These are phyloP conservation scores for Fonsecaea erecta DNA, from an alignment of 2,329 filamentous ascomycete species.

Conservation along the genomic window DNA sequence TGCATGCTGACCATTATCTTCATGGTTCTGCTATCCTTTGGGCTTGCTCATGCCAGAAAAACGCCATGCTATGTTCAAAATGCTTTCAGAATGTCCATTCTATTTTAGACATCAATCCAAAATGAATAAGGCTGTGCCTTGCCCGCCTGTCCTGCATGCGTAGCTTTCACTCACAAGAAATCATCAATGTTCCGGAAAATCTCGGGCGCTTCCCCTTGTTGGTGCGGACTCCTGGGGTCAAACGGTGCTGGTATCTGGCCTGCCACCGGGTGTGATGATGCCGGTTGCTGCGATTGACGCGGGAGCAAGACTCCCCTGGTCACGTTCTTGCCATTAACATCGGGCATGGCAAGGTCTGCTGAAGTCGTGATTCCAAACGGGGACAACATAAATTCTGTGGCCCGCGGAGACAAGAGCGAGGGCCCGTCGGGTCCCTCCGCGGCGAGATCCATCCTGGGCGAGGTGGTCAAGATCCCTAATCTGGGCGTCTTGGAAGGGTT, in stretches of 20 bases:
- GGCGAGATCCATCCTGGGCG: constrained; percentile 46
- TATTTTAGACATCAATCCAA: constrained; percentile 30
- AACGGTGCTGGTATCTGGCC: constrained; percentile 19
- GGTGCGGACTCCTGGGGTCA: constrained; percentile 39
- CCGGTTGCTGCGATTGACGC: constrained; percentile 14
- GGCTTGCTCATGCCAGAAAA: constrained; percentile 20
- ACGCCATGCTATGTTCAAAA: constrained; percentile 34
- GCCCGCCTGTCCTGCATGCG: constrained; percentile 13
- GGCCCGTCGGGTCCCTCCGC: constrained; percentile 46
- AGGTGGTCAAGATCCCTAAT: constrained; percentile 31
- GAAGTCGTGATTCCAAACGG: constrained; percentile 44
- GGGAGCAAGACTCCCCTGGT: constrained; percentile 19
- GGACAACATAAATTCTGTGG: constrained; percentile 49
- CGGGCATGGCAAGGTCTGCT: constrained; percentile 41
- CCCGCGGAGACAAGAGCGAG: constrained; percentile 52
- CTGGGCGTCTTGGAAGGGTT: constrained; percentile 37
- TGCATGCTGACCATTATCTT: constrained; percentile 23
- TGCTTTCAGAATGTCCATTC: constrained; percentile 23
- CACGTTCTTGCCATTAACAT: neutral
- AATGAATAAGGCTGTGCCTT: constrained; percentile 1
- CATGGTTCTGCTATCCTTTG: constrained; percentile 8
- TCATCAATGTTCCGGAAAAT: constrained; percentile 38
- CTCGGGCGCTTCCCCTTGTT: constrained; percentile 34
- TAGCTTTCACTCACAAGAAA: constrained; percentile 32
- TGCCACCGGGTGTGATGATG: constrained; percentile 1